Conservation (phyloP, 2,329 filamentous ascomycete species). For the Calonectria henricotiae region DNA sequence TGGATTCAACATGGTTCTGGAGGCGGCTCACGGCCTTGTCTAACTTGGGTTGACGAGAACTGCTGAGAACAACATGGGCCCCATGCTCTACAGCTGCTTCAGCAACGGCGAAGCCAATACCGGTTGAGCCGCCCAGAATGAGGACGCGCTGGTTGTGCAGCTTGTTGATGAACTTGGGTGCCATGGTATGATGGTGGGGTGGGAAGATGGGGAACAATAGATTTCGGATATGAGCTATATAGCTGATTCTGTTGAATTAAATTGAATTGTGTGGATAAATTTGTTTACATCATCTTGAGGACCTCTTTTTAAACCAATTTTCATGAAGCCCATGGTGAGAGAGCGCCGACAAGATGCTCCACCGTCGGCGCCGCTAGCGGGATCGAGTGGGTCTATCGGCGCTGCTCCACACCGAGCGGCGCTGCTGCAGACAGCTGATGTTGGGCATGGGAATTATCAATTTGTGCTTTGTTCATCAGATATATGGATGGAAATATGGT, state of each 20-base stretch:
- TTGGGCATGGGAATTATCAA: neutral
- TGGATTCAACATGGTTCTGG: constrained; percentile 47
- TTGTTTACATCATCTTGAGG: neutral
- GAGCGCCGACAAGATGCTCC: constrained; percentile 19
- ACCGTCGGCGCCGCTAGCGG: constrained; percentile 18
- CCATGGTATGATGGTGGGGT: constrained; percentile 13
- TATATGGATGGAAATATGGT: neutral
- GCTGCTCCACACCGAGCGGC: constrained; percentile 12
- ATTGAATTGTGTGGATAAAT: neutral
- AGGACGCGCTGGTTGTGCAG: constrained; percentile 65
- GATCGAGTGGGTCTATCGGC: constrained; percentile 21
- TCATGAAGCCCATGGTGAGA: constrained; percentile 1
- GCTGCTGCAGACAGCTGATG: neutral
- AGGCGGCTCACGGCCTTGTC: constrained; percentile 64
- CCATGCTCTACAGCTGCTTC: constrained; percentile 72
- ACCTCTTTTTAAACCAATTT: neutral
- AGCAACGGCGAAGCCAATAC: constrained; percentile 75
- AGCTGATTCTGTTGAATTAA: neutral
- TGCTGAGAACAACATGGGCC: constrained; percentile 73
- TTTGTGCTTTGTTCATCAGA: neutral
- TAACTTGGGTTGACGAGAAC: constrained; percentile 69
- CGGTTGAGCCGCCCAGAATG: constrained; percentile 75
- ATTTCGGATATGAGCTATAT: no score
- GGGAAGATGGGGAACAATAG: neutral
- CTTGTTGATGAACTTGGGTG: constrained; percentile 56